Percentiles rank a stretch among this genome's conserved stretches.
phyloP scores from a whole-genome alignment of 2,329 filamentous ascomycete species.

The Plenodomus tracheiphilus region DNA sequence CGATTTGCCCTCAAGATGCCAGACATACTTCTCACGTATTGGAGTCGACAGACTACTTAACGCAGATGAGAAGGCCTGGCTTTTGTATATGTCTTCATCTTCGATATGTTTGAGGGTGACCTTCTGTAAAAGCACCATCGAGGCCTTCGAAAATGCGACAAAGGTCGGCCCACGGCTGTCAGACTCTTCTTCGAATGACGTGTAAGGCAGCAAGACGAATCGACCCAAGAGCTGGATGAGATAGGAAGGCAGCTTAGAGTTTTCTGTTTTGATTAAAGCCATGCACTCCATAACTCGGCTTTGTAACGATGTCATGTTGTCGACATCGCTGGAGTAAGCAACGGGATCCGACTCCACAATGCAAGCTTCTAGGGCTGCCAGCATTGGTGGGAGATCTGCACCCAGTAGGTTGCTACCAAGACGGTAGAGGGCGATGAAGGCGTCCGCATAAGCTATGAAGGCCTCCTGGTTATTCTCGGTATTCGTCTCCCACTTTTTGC shows the following conservation, averaged over 20 bases:
- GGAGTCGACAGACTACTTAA: conserved; percentile 70
- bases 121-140: conserved; percentile 70
- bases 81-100: conserved; percentile 69
- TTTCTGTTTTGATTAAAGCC: conserved; percentile 68
- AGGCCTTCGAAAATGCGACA: conserved; percentile 83
- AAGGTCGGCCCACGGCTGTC: conserved; percentile 69
- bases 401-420: conserved; percentile 69
- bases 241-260: conserved; percentile 66
- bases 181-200: conserved; percentile 25
- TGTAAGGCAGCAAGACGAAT: conserved; percentile 72
- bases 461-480: conserved; percentile 70
- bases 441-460: conserved; percentile 79
- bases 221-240: conserved; percentile 71
- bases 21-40: conserved; percentile 79
- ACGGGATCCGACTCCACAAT: conserved; percentile 70
- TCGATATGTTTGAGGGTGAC: conserved; percentile 63
- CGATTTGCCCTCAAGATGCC: conserved; percentile 70
- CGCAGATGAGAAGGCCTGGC: conserved; percentile 66
- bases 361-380: conserved; percentile 70
- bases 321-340: conserved; percentile 71
- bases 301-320: conserved; percentile 74
- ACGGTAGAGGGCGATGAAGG: conserved; percentile 76
- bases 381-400: conserved; percentile 65
- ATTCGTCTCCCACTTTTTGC: conserved; percentile 21
- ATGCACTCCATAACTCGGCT: conserved; percentile 69